phyloP scores from a whole-genome alignment of 1,139 yeast genomes.

The Candida freyschussii region DNA sequence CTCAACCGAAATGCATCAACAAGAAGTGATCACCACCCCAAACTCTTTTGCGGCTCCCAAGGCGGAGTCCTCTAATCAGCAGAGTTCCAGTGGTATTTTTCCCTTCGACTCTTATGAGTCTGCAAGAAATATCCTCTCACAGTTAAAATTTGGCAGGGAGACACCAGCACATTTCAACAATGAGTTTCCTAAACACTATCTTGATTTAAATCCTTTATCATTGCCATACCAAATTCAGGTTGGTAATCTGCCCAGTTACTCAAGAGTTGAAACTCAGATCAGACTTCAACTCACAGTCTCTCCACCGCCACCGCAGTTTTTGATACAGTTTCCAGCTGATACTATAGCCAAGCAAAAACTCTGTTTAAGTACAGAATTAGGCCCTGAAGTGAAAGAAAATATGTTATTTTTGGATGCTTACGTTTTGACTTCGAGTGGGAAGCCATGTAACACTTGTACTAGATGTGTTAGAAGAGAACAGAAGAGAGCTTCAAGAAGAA shows the following conservation, averaged over 20 bases:
- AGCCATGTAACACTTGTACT: constrained; percentile 72
- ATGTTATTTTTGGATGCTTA: constrained; percentile 62
- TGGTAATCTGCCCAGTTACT: constrained; percentile 64
- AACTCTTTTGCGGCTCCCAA: constrained; percentile 11
- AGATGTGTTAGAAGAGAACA: constrained; percentile 90
- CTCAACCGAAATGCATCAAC: no score
- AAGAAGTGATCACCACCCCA: constrained; percentile 24
- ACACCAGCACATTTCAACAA: constrained; percentile 19
- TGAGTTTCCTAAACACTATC: constrained; percentile 22
- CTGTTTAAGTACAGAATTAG: constrained; percentile 43
- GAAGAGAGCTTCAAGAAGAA: constrained; percentile 86
- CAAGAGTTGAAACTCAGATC: constrained; percentile 94
- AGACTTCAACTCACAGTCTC: constrained; percentile 62
- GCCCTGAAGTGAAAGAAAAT: constrained; percentile 46
- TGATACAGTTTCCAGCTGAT: constrained; percentile 79
- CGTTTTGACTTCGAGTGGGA: constrained; percentile 45
- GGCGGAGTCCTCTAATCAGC: constrained; percentile 2
- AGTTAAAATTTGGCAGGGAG: constrained; percentile 51
- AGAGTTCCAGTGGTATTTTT: constrained; percentile 5
- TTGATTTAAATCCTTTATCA: constrained; percentile 22
- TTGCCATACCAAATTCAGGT: constrained; percentile 59
- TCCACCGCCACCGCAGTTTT: constrained; percentile 68
- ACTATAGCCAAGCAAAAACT: constrained; percentile 83
- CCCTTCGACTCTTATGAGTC: constrained; percentile 34
- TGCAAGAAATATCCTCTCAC: constrained; percentile 48